phyloP scores from a whole-genome alignment of 768 basidiomycete genomes.

The Nevesoporus exiguus region DNA sequence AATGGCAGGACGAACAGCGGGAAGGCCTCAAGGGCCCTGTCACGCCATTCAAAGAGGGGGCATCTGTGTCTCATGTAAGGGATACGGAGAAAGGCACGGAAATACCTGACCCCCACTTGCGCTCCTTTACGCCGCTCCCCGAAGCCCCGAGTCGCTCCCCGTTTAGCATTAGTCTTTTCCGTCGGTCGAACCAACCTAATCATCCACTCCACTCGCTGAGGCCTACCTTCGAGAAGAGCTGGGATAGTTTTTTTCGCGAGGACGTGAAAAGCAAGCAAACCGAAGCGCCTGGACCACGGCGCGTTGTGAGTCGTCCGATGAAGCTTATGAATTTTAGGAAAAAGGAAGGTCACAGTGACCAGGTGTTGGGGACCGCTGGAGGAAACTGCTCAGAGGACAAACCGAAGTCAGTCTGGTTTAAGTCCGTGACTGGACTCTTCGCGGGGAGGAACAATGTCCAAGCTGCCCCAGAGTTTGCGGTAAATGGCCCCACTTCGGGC shows the following conservation, averaged over 20 bases:
- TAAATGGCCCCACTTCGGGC: conserved; percentile 13
- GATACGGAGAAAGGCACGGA: conserved; percentile 26
- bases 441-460: conserved; percentile 18
- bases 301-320: conserved; percentile 32
- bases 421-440: conserved; percentile 33
- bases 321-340: conserved; percentile 46
- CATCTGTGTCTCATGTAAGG: conserved; percentile 16
- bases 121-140: conserved; percentile 51
- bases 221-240: conserved; percentile 39
- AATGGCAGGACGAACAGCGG: conserved; percentile 52
- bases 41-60: conserved; percentile 20
- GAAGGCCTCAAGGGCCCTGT: conserved; percentile 44
- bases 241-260: conserved; percentile 44
- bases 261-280: conserved; percentile 15
- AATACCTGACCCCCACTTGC: conserved; percentile 29
- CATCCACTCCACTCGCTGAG: conserved; percentile 27
- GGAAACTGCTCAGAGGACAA: conserved; percentile 26
- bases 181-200: conserved; percentile 33
- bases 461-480: conserved; percentile 19
- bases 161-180: conserved; percentile 35
- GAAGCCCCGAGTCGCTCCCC: conserved; percentile 29
- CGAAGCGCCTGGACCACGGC: conserved; percentile 24
- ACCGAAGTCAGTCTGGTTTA: conserved; percentile 34
- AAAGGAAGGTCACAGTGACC: conserved; percentile 30
- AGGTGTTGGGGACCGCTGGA: conserved; percentile 12